A percentile compares a stretch with the other conserved stretches of the same genome.
These are phyloP conservation scores for Phytophthora ohioensis DNA, from an alignment of 352 stramenopile genomes.

Conservation along the genomic window DNA sequence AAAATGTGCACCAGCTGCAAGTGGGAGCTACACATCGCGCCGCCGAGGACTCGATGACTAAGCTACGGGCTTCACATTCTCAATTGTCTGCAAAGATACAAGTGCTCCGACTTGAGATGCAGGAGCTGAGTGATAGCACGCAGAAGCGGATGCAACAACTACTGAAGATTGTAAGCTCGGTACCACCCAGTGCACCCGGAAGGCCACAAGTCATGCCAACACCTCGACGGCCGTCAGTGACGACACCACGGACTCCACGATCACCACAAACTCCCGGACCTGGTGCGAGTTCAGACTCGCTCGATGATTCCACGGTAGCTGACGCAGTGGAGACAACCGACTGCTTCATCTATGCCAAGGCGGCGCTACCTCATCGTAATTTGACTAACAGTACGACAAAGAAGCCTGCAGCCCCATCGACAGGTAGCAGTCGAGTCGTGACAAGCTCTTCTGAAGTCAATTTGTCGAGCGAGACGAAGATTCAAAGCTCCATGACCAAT, in stretches of 20 bases:
- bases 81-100: constrained; percentile 58
- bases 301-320: constrained; percentile 17
- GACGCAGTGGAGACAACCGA: constrained; percentile 30
- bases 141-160: constrained; percentile 47
- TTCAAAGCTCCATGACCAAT: constrained; percentile 17
- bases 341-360: constrained; percentile 63
- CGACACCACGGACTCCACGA: background rate
- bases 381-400: constrained; percentile 10
- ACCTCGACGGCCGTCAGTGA: background rate
- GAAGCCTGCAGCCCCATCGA: constrained; percentile 9
- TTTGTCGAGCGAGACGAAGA: background rate
- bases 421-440: constrained; percentile 5
- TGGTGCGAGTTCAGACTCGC: background rate
- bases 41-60: constrained; percentile 36
- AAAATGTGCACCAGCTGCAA: constrained; percentile 35
- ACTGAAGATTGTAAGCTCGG: constrained; percentile 26
- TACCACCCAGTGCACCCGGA: background rate
- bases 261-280: background rate
- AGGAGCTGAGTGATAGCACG: constrained; percentile 40
- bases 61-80: constrained; percentile 33
- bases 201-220: constrained; percentile 1
- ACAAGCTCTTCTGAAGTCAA: background rate
- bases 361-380: constrained; percentile 39
- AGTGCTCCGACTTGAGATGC: constrained; percentile 51
- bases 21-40: constrained; percentile 26